A percentile compares a stretch with the other conserved stretches of the same genome.
Conservation (phyloP, 2,329 filamentous ascomycete species). For the Xylaria sp. region DNA sequence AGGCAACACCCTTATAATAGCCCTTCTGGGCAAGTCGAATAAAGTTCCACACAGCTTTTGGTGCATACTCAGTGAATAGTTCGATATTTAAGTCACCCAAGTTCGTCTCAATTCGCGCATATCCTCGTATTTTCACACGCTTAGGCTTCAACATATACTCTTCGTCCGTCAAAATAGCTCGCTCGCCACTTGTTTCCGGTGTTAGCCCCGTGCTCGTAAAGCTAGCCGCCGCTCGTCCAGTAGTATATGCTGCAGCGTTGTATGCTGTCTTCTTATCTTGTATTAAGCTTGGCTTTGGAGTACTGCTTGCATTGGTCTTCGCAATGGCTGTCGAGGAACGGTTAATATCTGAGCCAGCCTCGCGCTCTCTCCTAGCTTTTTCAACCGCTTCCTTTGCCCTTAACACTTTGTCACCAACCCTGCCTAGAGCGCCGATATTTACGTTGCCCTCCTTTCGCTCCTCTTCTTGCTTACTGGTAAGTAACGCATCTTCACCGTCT, state of each 20-base stretch:
- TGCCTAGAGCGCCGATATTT: conserved; percentile 80
- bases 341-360: conserved; percentile 65
- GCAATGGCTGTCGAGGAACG: conserved; percentile 52
- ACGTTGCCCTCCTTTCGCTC: conserved; percentile 71
- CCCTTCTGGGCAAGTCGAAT: conserved; percentile 84
- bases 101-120: conserved; percentile 87
- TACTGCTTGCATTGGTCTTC: conserved; percentile 42
- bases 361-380: conserved; percentile 77
- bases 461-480: conserved; percentile 72
- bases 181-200: conserved; percentile 85
- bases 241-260: conserved; percentile 90
- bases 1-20: conserved; percentile 83
- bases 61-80: conserved; percentile 87
- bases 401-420: conserved; percentile 79
- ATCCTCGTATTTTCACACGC: conserved; percentile 87
- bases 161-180: conserved; percentile 87
- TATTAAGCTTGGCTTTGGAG: conserved; percentile 52
- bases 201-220: conserved; percentile 96
- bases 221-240: conserved; percentile 86
- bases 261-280: conserved; percentile 69
- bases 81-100: conserved; percentile 86
- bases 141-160: conserved; percentile 95
- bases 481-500: conserved; percentile 73
- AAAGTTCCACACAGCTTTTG: conserved; percentile 97
- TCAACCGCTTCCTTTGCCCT: conserved; percentile 95